These are phyloP conservation scores for Phoma sp. DNA, from an alignment of 2,329 filamentous ascomycete species.

Conservation along the genomic window DNA sequence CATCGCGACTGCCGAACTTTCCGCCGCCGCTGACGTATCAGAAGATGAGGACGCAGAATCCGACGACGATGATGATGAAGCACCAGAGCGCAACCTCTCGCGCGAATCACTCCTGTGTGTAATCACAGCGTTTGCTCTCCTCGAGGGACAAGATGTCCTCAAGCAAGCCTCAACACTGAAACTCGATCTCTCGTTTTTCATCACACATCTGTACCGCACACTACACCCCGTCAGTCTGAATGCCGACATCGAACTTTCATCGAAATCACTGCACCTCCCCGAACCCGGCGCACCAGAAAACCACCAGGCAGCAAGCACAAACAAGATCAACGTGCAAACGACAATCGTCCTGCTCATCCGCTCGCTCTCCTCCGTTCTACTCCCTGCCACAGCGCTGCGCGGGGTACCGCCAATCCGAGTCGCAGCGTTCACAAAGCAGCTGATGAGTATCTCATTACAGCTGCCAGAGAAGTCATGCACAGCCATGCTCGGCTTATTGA, in stretches of 20 bases:
- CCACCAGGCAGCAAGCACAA: conserved; percentile 55
- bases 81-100: conserved; percentile 70
- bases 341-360: conserved; percentile 91
- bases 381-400: conserved; percentile 76
- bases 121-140: conserved; percentile 93
- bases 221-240: conserved; percentile 81
- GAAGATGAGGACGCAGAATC: conserved; percentile 55
- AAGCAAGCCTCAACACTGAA: conserved; percentile 82
- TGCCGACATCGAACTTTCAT: conserved; percentile 82
- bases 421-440: conserved; percentile 92
- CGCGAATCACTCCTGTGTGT: conserved; percentile 92
- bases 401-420: conserved; percentile 81
- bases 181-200: conserved; percentile 94
- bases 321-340: conserved; percentile 92
- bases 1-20: conserved; percentile 72
- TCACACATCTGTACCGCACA: conserved; percentile 88
- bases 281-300: conserved; percentile 64
- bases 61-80: conserved; percentile 57
- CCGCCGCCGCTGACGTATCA: conserved; percentile 55
- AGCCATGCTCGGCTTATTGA: conserved; percentile 79
- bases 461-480: conserved; percentile 88
- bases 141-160: conserved; percentile 91
- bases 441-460: conserved; percentile 82
- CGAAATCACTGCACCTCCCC: conserved; percentile 75
- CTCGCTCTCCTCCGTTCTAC: conserved; percentile 80